A percentile compares a stretch with the other conserved stretches of the same genome.
phyloP scores from a whole-genome alignment of 2,329 filamentous ascomycete species.

The Cladosporium colombiae region DNA sequence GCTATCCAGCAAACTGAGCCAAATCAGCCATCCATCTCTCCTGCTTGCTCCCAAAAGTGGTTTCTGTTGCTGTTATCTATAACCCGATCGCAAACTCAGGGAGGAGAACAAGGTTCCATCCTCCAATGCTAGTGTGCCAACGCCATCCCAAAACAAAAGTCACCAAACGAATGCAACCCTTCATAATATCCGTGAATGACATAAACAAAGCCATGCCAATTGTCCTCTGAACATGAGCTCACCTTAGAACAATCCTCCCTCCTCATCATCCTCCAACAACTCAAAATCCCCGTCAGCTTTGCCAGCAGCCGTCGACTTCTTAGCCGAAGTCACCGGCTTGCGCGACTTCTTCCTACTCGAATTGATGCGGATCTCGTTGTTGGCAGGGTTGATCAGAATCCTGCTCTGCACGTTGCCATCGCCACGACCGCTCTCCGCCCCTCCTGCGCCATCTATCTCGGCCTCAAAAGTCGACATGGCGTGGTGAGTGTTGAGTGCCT shows the following conservation, averaged over 20 bases:
- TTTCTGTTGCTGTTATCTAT: not conserved
- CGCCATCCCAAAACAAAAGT: not conserved
- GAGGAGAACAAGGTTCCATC: not conserved
- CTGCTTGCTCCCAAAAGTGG: not conserved
- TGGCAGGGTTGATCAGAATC: constrained; percentile 18
- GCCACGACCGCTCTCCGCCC: not conserved
- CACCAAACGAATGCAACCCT: not conserved
- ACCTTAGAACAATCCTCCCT: not conserved
- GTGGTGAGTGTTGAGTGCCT: not conserved
- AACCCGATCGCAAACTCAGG: not conserved
- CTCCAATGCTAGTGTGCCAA: not conserved
- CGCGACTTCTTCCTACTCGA: constrained; percentile 13
- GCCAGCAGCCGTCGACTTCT: not conserved
- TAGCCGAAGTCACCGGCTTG: not conserved
- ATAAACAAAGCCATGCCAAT: not conserved
- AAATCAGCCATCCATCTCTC: not conserved
- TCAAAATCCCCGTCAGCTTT: constrained; percentile 9
- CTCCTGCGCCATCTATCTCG: not conserved
- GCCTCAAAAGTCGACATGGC: not conserved
- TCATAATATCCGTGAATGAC: not conserved
- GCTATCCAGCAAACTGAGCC: not conserved
- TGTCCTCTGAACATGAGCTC: not conserved
- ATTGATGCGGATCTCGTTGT: constrained; percentile 15
- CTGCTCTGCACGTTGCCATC: constrained; percentile 16
- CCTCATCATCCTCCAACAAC: constrained; percentile 14